A percentile compares a stretch with the other conserved stretches of the same genome.
Conservation (phyloP, 768 basidiomycete genomes). For the Macrolepiota dolichaula region DNA sequence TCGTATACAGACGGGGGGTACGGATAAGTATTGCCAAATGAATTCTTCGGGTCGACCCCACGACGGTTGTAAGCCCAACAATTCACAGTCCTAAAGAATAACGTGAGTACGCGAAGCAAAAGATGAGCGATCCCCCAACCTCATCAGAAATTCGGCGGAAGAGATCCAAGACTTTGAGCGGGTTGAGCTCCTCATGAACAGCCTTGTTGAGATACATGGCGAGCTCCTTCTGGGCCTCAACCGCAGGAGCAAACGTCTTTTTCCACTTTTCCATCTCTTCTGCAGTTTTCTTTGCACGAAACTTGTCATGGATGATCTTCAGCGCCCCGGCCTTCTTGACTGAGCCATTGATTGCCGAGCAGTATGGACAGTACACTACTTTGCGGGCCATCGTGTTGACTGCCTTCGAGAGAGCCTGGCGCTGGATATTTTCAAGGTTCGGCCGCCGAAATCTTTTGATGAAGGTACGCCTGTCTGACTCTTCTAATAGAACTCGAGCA, state of each 20-base stretch:
- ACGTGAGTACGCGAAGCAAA: neutral
- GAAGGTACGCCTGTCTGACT: slow-evolving; percentile 78
- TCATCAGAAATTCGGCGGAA: slow-evolving; percentile 92
- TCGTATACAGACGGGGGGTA: slow-evolving; percentile 95
- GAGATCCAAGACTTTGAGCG: slow-evolving; percentile 87
- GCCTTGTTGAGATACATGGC: slow-evolving; percentile 83
- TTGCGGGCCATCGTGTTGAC: slow-evolving; percentile 89
- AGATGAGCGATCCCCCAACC: slow-evolving; percentile 34
- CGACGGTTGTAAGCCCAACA: slow-evolving; percentile 85
- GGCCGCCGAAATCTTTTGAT: slow-evolving; percentile 90
- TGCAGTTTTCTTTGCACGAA: slow-evolving; percentile 87
- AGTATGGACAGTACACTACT: slow-evolving; percentile 89
- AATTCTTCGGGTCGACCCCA: slow-evolving; percentile 95
- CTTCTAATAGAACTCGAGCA: slow-evolving; percentile 85
- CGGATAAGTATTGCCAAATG: slow-evolving; percentile 98
- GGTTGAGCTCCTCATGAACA: slow-evolving; percentile 89
- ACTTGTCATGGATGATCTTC: slow-evolving; percentile 98
- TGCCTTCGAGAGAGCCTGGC: slow-evolving; percentile 76
- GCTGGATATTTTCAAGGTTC: slow-evolving; percentile 89
- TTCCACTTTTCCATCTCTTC: slow-evolving; percentile 89
- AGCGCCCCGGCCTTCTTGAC: slow-evolving; percentile 95
- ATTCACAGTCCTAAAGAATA: slow-evolving; percentile 77
- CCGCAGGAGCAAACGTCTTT: slow-evolving; percentile 73
- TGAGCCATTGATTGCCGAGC: slow-evolving; percentile 88
- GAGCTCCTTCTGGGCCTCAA: slow-evolving; percentile 86